Evolutionary conservation across 768 basidiomycete species (phyloP), one percentile per base, ranked within the genome.

Genomic region (Austroboletus eburneus): DNA sequence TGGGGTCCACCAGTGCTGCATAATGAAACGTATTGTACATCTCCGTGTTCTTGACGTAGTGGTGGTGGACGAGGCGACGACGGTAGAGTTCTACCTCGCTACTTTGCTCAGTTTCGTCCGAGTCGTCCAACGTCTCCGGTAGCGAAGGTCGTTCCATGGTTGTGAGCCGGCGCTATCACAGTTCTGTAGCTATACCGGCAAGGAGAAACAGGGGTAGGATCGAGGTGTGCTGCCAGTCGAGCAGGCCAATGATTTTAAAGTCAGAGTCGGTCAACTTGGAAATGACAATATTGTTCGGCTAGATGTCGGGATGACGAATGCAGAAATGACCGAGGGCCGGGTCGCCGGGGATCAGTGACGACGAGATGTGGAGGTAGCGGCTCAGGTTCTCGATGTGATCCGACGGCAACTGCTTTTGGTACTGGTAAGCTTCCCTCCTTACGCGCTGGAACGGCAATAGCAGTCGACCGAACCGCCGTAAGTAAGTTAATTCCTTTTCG

Each of bases 201-300:
- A 68, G 70, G 66, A 80, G 77, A 65, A 75, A 79, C 52, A 51
- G 21, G 58, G 76, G n/a, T n/a, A n/a, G n/a, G n/a, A n/a, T n/a
- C n/a, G n/a, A n/a, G n/a, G n/a, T n/a, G n/a, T n/a, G n/a, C 68
- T 79, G 77, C 77, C 75, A 78, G 71, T 78, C 76, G 46, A 77
- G 13, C 63, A 77, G 50, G 66, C 75, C 52, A 46, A 70, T 62
- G 58, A 79, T 49, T 27, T 72, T 39, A 54, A 48, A 64, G 59
- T 39, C 45, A 57, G 73, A 75, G 59, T 70, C 76, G 46, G 73
- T 50, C 58, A 73, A 77, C 56, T 50, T 67, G 14, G 67, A 68
- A 34, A 80, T 71, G 50, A 74, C 62, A 69, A 80, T 63, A 55
- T 80, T 78, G 68, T 57, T 71, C 44, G 48, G 69, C 55, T 73